phyloP scores from a whole-genome alignment of 2,329 filamentous ascomycete genomes.

The Colletotrichum sp. region DNA sequence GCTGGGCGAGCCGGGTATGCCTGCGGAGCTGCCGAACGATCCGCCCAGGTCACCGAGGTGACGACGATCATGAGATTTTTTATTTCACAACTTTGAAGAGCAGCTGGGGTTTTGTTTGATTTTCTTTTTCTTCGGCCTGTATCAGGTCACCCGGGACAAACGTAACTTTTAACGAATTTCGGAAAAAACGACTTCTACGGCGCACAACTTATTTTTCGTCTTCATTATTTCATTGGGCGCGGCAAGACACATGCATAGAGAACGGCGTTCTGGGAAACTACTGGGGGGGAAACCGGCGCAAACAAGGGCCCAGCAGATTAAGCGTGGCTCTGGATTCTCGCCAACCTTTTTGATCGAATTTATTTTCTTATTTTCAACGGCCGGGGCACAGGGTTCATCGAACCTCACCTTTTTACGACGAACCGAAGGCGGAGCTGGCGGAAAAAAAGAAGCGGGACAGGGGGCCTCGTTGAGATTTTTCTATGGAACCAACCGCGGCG shows the following conservation, averaged over 20 bases:
- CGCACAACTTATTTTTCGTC: background rate
- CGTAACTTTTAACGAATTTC: background rate
- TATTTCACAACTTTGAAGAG: background rate
- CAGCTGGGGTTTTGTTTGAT: background rate
- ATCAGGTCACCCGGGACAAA: background rate
- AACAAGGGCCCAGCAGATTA: background rate
- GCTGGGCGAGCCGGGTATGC: conserved; percentile 11
- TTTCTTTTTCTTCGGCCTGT: background rate
- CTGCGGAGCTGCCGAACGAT: conserved; percentile 19
- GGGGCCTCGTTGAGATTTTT: background rate
- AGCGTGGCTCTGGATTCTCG: background rate
- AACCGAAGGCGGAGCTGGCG: background rate
- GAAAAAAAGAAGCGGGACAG: background rate
- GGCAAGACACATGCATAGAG: conserved; percentile 18
- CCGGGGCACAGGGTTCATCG: background rate
- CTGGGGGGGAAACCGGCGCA: background rate
- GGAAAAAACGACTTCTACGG: background rate
- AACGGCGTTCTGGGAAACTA: background rate
- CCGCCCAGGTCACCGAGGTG: conserved; percentile 13
- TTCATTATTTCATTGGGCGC: background rate
- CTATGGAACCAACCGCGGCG: background rate
- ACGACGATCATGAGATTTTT: background rate
- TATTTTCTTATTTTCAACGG: background rate
- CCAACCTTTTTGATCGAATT: background rate
- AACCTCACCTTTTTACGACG: background rate